These are phyloP conservation scores for Lodderomyces parapsilosis DNA, from an alignment of 1,139 yeast species.

Conservation along the genomic window DNA sequence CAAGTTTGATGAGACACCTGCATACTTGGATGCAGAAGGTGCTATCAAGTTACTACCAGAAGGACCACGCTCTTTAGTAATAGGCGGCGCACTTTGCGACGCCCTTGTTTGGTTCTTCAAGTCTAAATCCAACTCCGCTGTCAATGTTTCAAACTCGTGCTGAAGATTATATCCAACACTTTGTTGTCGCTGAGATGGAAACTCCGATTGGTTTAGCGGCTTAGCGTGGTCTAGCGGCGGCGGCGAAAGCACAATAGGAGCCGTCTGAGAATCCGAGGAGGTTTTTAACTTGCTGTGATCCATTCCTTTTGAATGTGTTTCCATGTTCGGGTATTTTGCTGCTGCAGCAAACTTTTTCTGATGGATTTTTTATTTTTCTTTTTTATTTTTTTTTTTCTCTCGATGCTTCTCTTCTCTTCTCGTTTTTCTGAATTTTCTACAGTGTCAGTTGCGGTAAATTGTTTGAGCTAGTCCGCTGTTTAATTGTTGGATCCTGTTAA, in stretches of 20 bases:
- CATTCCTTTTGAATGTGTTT: conserved; percentile 1
- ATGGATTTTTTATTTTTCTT: no score
- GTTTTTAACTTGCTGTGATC: conserved; percentile 1
- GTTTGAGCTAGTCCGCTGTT: no score
- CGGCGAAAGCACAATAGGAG: conserved; percentile 43
- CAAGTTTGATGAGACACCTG: conserved; percentile 8
- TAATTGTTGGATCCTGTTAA: no score
- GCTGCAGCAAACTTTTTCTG: neutral
- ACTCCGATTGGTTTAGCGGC: conserved; percentile 14
- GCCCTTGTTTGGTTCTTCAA: conserved; percentile 19
- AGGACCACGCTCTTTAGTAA: neutral
- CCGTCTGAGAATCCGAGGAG: conserved; percentile 13
- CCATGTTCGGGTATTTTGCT: no score
- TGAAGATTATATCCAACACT: conserved; percentile 46
- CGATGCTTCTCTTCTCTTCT: no score
- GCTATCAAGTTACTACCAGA: conserved; percentile 10
- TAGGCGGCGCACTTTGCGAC: conserved; percentile 5
- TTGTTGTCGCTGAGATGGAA: conserved; percentile 27
- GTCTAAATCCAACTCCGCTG: conserved; percentile 49
- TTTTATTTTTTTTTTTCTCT: neutral
- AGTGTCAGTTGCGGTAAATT: no score
- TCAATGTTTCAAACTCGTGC: conserved; percentile 48
- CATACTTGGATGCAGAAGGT: conserved; percentile 14
- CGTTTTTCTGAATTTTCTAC: no score
- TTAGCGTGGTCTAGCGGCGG: conserved; percentile 27